Base-by-base conservation (phyloP, 148 eudicot genomes). In the Fallopia convolvulus region DNA sequence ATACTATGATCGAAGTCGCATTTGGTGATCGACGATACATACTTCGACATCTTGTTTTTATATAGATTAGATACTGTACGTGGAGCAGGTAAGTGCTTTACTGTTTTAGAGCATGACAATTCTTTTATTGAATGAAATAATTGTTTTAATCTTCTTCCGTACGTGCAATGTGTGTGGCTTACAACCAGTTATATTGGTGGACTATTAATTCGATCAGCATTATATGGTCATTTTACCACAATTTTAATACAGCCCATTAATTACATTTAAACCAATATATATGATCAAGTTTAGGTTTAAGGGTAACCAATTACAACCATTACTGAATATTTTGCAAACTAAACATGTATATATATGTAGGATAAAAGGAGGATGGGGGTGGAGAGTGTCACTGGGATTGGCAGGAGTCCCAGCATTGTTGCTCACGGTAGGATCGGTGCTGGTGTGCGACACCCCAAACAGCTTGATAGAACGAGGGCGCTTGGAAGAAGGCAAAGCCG, bases 291-390 rank as follows among this genome's bases (percentile, higher is more conserved):
- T 44, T 44, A 44, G 47, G 47, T 9, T 9, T 44, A 2, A 26
- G 1, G 30, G 30, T 26, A 26, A 26, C 0, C 30, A 26, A 26
- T 26, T 26, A 26, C 30, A 26, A 26, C 30, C 30, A 26, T 26
- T 26, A 26, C 0, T 26, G 30, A 26, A 26, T 26, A 26, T 26
- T 26, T 26, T 26, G 30, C 30, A 26, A 26, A 26, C 30, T 26
- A 26, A 26, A 26, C 30, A 26, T 26, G 30, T 26, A 41, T 48
- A 26, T 26, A 1, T 26, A 41, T 48, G 68, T 81, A 95, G 97
- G 72, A 95, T 95, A 73, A 68, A 85, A 53, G 97, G 92, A 50
- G 97, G 91, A 79, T 91, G 91, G 89, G 99, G 99, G 21, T 95
- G 99, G 99, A 88, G 99, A 75, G 44, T 95, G 3, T 92, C 97